phyloP scores from a whole-genome alignment of 306 rosid genomes.

The Glycyrrhiza uralensis region DNA sequence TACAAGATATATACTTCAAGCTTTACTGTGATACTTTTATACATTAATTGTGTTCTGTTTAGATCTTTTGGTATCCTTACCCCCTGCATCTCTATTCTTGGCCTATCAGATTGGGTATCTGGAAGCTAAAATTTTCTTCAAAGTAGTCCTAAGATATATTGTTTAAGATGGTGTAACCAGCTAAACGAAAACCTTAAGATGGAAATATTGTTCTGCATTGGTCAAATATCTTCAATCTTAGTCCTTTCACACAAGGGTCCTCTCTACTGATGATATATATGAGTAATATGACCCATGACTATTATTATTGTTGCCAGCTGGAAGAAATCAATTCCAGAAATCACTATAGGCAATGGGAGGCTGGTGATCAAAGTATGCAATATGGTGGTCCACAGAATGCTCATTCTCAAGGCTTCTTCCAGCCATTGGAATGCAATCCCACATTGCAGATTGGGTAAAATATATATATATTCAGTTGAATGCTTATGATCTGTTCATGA shows the following conservation, averaged over 20 bases:
- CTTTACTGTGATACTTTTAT: not conserved
- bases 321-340: conserved; percentile 73
- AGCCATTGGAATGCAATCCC: conserved; percentile 82
- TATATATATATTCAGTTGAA: not conserved
- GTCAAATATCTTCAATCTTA: not conserved
- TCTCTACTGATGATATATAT: not conserved
- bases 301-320: conserved; percentile 49
- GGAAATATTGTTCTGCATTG: not conserved
- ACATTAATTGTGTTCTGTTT: not conserved
- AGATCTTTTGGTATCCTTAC: not conserved
- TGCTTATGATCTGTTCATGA: not conserved
- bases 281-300: no score
- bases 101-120: not conserved
- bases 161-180: not conserved
- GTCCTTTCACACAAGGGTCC: not conserved
- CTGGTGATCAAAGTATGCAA: conserved; percentile 59
- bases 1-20: not conserved
- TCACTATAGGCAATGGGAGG: conserved; percentile 70
- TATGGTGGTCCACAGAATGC: conserved; percentile 56
- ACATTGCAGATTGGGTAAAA: conserved; percentile 84
- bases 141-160: not conserved
- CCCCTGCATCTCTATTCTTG: not conserved
- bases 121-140: not conserved
- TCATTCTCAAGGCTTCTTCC: conserved; percentile 74
- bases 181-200: not conserved